phyloP scores from a whole-genome alignment of 805 yeast species.

The Blastobotrys terrestris region DNA sequence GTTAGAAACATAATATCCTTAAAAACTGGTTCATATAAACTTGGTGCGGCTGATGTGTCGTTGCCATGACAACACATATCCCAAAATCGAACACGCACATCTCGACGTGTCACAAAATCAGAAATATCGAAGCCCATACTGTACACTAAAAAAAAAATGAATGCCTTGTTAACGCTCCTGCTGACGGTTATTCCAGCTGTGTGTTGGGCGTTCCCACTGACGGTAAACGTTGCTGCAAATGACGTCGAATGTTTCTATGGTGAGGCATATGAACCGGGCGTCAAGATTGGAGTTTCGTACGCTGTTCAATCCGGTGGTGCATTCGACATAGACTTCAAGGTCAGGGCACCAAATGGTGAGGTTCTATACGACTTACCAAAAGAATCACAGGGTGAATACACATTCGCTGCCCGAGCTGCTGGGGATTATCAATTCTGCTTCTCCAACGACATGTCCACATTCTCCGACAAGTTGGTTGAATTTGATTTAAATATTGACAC shows the following conservation, averaged over 20 bases:
- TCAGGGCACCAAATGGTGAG: constrained; percentile 50
- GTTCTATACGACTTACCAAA: constrained; percentile 49
- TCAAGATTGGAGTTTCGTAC: constrained; percentile 68
- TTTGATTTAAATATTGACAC: constrained; percentile 56
- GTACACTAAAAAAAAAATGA: background rate
- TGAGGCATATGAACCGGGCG: constrained; percentile 52
- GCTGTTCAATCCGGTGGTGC: constrained; percentile 79
- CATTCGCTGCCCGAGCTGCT: constrained; percentile 51
- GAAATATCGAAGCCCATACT: background rate
- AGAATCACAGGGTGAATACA: constrained; percentile 75
- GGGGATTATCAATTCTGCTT: constrained; percentile 92
- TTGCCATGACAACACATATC: background rate
- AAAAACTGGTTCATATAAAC: too few species aligned
- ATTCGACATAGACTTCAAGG: constrained; percentile 67
- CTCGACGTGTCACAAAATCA: background rate
- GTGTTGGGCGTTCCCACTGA: constrained; percentile 47
- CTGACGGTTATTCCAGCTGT: constrained; percentile 1
- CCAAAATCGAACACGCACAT: background rate
- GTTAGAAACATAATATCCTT: too few species aligned
- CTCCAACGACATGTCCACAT: constrained; percentile 71
- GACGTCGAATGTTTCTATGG: constrained; percentile 68
- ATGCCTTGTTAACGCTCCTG: background rate
- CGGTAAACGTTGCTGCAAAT: constrained; percentile 69
- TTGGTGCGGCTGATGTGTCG: background rate
- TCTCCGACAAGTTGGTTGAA: constrained; percentile 77